These are phyloP conservation scores for Diaporthe velutina DNA, from an alignment of 2,329 filamentous ascomycete species.

Conservation along the genomic window DNA sequence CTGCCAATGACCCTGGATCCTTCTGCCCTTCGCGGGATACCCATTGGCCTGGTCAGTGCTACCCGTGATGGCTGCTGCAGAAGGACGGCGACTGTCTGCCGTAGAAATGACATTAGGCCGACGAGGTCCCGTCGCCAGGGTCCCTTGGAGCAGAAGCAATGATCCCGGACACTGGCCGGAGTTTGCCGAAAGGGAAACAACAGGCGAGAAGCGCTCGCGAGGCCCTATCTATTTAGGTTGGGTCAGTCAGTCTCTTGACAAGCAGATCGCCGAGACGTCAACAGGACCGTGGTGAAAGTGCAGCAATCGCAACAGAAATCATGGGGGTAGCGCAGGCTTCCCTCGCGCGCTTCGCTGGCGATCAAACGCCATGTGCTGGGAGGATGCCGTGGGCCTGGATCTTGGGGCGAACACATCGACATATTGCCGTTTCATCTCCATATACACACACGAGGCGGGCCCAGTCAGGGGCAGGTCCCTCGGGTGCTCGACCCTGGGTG, in stretches of 20 bases:
- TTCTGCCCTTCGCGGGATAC: not conserved
- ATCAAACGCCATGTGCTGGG: conserved; percentile 22
- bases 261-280: not conserved
- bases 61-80: not conserved
- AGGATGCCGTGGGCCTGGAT: conserved; percentile 21
- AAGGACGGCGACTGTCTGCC: not conserved
- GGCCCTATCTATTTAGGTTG: not conserved
- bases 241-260: not conserved
- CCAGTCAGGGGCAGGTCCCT: conserved; percentile 2
- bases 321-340: not conserved
- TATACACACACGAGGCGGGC: not conserved
- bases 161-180: conserved; percentile 11
- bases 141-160: not conserved
- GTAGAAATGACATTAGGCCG: not conserved
- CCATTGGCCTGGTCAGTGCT: not conserved
- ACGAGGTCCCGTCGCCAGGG: conserved; percentile 4
- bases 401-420: conserved; percentile 23
- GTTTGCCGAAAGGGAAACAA: conserved; percentile 14
- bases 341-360: not conserved
- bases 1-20: not conserved
- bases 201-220: conserved; percentile 17
- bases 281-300: not conserved
- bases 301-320: not conserved
- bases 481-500: not conserved
- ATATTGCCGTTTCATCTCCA: conserved; percentile 18